Base-by-base conservation (phyloP, 257 asterid genomes). In the Gentiana straminea region DNA sequence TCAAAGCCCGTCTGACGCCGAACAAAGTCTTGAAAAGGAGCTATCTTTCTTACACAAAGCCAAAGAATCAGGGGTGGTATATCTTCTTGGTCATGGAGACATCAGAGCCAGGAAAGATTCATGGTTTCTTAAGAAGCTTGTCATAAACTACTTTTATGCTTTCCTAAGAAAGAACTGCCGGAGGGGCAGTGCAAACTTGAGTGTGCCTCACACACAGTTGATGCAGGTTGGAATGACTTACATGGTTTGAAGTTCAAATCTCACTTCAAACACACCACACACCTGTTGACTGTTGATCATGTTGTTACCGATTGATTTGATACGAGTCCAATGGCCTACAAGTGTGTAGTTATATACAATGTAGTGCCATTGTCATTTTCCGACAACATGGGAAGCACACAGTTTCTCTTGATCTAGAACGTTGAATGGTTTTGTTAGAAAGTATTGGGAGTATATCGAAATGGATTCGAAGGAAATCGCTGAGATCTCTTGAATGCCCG, bases 161-260 rank as follows among this genome's bases (percentile, higher is more conserved):
- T 92, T 92, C 80, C 69, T 92, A 74, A 83, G 94, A 76, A 88
- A 77, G 86, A 92, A 88, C 49, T 75, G 87, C 73, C 74, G 99
- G 71, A 78, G 97, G 78, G 94, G 88, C 45, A 79, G 76, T 1
- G 94, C 95, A 4, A 88, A 84, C 68, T 69, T 92, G 85, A 88
- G 87, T 49, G 95, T 88, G 50, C 97, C 95, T 0, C 99, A 92
- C 68, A 64, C 96, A 1, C 81, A 85, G 65, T 68, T 92, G 78
- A 73, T 92, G 77, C 95, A 88, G 71, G 97, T 88, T 48, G 97
- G 95, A 53, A 88, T 88, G 97, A 84, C 93, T 50, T 92, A 88
- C 76, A 85, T 87, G 95, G 97, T 92, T 58, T 92, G 84, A 86
- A 59, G 45, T 45, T 65, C 33, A 46, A 50, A 41, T 41, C 9